A percentile compares a stretch with the other conserved stretches of the same genome.
Conservation (phyloP, 345 rosid genomes). For the Aegle marmelos region DNA sequence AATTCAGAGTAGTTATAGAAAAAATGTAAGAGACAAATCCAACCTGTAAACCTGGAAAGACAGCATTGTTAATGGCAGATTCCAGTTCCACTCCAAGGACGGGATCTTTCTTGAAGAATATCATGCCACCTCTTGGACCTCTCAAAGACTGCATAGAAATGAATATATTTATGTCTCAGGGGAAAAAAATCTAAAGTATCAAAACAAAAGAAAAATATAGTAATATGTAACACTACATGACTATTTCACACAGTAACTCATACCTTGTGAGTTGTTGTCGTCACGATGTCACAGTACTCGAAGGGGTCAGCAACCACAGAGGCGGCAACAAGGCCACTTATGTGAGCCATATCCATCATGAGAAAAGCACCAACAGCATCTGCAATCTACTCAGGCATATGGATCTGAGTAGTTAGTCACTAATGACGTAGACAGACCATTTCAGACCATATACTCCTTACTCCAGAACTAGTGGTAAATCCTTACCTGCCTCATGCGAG, state of each 20-base stretch:
- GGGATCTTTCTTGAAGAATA: constrained; percentile 78
- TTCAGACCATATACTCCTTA: neutral
- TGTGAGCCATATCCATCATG: constrained; percentile 99
- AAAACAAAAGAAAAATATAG: neutral
- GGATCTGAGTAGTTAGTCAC: constrained; percentile 20
- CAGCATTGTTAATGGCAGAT: constrained; percentile 89
- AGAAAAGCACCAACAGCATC: constrained; percentile 92
- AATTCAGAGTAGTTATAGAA: neutral
- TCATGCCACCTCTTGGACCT: constrained; percentile 99
- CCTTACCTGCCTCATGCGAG: constrained; percentile 88
- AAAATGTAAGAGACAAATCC: neutral
- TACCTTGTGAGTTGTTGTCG: constrained; percentile 95
- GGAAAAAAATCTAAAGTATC: neutral
- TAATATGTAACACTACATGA: neutral
- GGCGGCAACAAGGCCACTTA: constrained; percentile 94
- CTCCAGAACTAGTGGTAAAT: neutral
- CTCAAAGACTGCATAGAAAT: constrained; percentile 65
- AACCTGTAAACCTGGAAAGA: constrained; percentile 95
- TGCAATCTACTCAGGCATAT: constrained; percentile 60
- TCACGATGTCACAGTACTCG: constrained; percentile 85
- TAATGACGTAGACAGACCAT: neutral
- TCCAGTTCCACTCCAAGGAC: constrained; percentile 80
- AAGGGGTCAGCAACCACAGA: constrained; percentile 88
- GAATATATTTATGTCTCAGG: constrained; percentile 2
- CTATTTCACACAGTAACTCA: neutral